Evolutionary conservation across 1,139 yeast species (phyloP).

Genomic region (Suhomyces bokatorum): DNA sequence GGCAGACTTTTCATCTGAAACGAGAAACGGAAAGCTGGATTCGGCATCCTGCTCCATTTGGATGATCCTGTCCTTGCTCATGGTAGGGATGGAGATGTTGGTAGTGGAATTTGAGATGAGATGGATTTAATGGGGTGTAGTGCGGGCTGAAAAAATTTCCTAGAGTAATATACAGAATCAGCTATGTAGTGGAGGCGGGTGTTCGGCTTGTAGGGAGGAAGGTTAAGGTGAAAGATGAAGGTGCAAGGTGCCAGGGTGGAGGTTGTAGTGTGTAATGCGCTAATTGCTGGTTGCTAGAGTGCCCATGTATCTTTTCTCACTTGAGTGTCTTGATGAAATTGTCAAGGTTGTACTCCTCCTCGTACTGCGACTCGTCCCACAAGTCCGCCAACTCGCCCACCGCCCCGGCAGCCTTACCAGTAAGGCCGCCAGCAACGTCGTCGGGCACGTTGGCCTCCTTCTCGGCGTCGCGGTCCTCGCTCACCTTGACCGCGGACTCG

Average conservation of each 20-base stretch:
- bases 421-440: slow-evolving; percentile 62
- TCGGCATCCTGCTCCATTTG: slow-evolving; percentile 55
- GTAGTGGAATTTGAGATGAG: slow-evolving; percentile 1
- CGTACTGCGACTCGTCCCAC: slow-evolving; percentile 96
- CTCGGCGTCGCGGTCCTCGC: slow-evolving; percentile 28
- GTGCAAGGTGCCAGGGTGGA: no score
- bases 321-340: slow-evolving; percentile 80
- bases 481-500: slow-evolving; percentile 48
- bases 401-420: slow-evolving; percentile 66
- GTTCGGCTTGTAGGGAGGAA: no score
- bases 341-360: slow-evolving; percentile 93
- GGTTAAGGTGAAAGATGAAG: no score
- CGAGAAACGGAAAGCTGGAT: slow-evolving; percentile 61
- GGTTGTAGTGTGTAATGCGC: no score
- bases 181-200: neutral
- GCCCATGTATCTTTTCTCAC: slow-evolving; percentile 15
- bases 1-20: slow-evolving; percentile 67
- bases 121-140: neutral
- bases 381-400: slow-evolving; percentile 89
- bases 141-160: slow-evolving; percentile 4
- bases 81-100: neutral
- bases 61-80: slow-evolving; percentile 17
- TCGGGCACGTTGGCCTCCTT: slow-evolving; percentile 42
- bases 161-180: slow-evolving; percentile 1
- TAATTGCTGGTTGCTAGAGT: no score